Evolutionary conservation across 495 filamentous ascomycete genomes (phyloP).

Genomic region (Pyrenopolyporus hunteri): DNA sequence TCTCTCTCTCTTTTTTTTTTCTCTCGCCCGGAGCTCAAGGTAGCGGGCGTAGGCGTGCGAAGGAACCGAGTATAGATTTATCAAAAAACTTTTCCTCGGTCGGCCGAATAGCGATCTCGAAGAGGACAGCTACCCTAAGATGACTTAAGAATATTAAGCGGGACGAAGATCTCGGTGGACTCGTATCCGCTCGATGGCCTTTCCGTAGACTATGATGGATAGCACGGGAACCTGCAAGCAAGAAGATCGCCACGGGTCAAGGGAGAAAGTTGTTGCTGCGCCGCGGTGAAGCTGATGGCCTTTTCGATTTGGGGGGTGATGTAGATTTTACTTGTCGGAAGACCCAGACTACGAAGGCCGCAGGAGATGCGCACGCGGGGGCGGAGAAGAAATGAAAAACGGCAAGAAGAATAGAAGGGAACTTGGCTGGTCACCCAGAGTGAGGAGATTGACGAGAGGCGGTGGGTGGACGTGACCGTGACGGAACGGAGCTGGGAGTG

Average conservation of each 20-base stretch:
- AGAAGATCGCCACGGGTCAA: constrained; percentile 4
- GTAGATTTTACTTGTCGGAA: constrained; percentile 7
- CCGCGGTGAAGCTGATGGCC: constrained; percentile 16
- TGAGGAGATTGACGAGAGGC: constrained; percentile 44
- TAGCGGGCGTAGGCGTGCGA: not conserved
- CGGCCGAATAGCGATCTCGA: not conserved
- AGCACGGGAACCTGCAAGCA: constrained; percentile 1
- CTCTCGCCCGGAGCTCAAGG: constrained; percentile 26
- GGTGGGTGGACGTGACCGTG: constrained; percentile 43
- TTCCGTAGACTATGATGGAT: constrained; percentile 2
- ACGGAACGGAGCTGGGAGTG: constrained; percentile 45
- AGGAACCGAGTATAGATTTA: constrained; percentile 29
- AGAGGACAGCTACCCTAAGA: not conserved
- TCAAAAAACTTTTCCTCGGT: constrained; percentile 31
- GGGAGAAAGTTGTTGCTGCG: constrained; percentile 13
- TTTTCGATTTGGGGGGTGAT: constrained; percentile 4
- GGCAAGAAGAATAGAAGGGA: constrained; percentile 48
- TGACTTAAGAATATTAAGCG: constrained; percentile 20
- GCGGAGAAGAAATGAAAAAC: constrained; percentile 39
- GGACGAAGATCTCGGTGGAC: not conserved
- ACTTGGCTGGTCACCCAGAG: constrained; percentile 46
- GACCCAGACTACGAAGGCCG: constrained; percentile 4
- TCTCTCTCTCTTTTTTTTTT: too few relatives aligned
- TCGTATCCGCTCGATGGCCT: constrained; percentile 8
- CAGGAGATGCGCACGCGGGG: constrained; percentile 19